A percentile compares a stretch with the other conserved stretches of the same genome.
Evolutionary conservation across 208 protist genomes (phyloP).

Genomic region (Trypanosoma mega): DNA sequence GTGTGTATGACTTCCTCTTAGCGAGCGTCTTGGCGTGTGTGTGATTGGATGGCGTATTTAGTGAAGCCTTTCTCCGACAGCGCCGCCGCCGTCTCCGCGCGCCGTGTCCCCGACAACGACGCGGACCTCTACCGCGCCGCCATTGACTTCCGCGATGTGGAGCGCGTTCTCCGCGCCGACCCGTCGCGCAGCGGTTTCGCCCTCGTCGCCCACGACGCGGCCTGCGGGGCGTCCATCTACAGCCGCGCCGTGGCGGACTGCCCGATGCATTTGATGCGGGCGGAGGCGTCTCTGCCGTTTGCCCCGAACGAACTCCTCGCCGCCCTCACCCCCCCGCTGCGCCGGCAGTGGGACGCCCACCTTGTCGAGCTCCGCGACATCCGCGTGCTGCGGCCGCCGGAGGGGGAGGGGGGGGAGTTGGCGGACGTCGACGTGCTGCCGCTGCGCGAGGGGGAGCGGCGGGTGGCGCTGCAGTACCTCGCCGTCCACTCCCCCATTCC

Average conservation of each 20-base stretch:
- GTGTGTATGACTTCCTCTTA: no score
- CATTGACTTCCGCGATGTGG: conserved; percentile 51
- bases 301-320: conserved; percentile 38
- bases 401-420: no score
- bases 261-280: conserved; percentile 75
- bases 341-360: conserved; percentile 65
- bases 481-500: conserved; percentile 55
- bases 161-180: conserved; percentile 37
- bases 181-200: conserved; percentile 26
- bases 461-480: conserved; percentile 73
- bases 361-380: conserved; percentile 41
- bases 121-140: conserved; percentile 40
- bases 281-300: conserved; percentile 64
- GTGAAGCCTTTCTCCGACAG: not conserved
- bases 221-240: conserved; percentile 46
- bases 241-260: conserved; percentile 58
- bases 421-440: no score
- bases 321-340: conserved; percentile 55
- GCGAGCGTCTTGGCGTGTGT: conserved; percentile 15
- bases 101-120: conserved; percentile 25
- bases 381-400: conserved; percentile 40
- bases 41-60: conserved; percentile 21
- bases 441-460: conserved; percentile 46
- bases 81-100: not conserved
- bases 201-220: conserved; percentile 39